Evolutionary conservation across 2,329 filamentous ascomycete species (phyloP).

Genomic region (Apiospora rasikravindrae): DNA sequence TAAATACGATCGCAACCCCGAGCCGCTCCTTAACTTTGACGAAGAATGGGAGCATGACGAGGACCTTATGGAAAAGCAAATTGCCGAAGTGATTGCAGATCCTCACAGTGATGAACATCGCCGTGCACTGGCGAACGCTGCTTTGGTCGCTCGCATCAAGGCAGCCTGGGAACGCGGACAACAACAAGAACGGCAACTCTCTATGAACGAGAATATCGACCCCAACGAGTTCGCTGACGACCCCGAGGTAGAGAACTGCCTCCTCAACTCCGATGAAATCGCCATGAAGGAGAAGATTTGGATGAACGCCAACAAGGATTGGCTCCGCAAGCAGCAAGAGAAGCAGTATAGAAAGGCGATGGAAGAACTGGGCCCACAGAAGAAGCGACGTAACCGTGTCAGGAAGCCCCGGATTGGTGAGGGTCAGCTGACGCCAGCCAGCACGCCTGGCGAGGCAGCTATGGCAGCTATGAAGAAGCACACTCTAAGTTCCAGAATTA

Average conservation of each 20-base stretch:
- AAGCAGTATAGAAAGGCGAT: slow-evolving; percentile 79
- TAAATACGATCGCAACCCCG: slow-evolving; percentile 35
- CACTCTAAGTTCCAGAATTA: slow-evolving; percentile 75
- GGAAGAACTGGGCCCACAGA: slow-evolving; percentile 55
- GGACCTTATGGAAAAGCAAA: slow-evolving; percentile 70
- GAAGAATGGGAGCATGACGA: slow-evolving; percentile 69
- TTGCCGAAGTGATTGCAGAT: slow-evolving; percentile 71
- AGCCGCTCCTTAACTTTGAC: slow-evolving; percentile 58
- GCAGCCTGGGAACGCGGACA: slow-evolving; percentile 56
- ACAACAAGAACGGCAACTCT: slow-evolving; percentile 53
- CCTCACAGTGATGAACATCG: slow-evolving; percentile 60
- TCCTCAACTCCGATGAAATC: slow-evolving; percentile 75
- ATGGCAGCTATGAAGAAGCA: slow-evolving; percentile 70
- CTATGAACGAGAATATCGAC: slow-evolving; percentile 69
- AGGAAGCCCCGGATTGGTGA: slow-evolving; percentile 65
- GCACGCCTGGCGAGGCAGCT: slow-evolving; percentile 72
- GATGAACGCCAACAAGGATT: slow-evolving; percentile 94
- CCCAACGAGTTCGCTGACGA: slow-evolving; percentile 90
- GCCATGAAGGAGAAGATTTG: slow-evolving; percentile 89
- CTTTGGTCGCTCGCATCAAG: slow-evolving; percentile 60
- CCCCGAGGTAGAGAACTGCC: slow-evolving; percentile 81
- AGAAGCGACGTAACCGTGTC: slow-evolving; percentile 57
- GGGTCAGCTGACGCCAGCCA: slow-evolving; percentile 68
- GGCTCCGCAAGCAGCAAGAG: slow-evolving; percentile 83
- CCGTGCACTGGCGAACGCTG: slow-evolving; percentile 62